Conservation (phyloP, 164 flowering plant species). For the Vitis vinifera region ASM3070453v1 NC_081811.1:19689501-19690000, state of each 20-base stretch:
- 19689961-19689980: slow-evolving; percentile 12
- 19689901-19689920: slow-evolving; percentile 20
- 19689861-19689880: slow-evolving; percentile 40
- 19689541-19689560: too few species aligned
- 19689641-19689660: too few species aligned
- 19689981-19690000: slow-evolving; percentile 28
- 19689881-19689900: slow-evolving; percentile 30
- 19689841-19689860: slow-evolving; percentile 67
- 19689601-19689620: too few species aligned
- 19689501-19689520: too few species aligned
- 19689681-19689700: too few species aligned
- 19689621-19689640: too few species aligned
- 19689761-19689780: slow-evolving; percentile 45
- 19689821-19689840: slow-evolving; percentile 37
- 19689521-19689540: too few species aligned
- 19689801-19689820: slow-evolving; percentile 47
- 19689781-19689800: slow-evolving; percentile 37
- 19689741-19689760: slow-evolving; percentile 66
- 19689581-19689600: too few species aligned
- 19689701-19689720: too few species aligned
- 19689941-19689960: slow-evolving; percentile 35
- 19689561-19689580: too few species aligned
- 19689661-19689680: too few species aligned
- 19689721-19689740: slow-evolving; percentile 35
- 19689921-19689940: slow-evolving; percentile 24